These are phyloP conservation scores for Shiraia sp. DNA, from an alignment of 2,329 filamentous ascomycete genomes.

Conservation along the genomic window DNA sequence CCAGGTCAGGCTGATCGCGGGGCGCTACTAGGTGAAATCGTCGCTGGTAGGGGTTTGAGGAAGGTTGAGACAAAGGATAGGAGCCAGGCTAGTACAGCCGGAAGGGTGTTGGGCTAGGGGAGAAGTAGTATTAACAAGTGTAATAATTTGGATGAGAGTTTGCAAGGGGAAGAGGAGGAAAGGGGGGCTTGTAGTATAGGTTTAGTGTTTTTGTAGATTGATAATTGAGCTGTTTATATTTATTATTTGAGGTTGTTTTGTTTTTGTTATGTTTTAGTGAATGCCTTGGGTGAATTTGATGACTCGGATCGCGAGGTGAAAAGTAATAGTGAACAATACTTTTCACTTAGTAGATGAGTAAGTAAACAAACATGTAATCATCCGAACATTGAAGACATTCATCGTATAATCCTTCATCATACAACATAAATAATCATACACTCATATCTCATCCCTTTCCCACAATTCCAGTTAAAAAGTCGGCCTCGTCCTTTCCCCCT, in stretches of 20 bases:
- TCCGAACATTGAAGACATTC: no score
- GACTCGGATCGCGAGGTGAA: no score
- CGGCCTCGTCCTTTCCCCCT: conserved; percentile 59
- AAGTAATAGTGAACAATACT: no score
- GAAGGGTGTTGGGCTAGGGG: conserved; percentile 61
- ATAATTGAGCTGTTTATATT: conserved; percentile 3
- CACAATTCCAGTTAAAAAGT: conserved; percentile 28
- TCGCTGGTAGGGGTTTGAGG: conserved; percentile 75
- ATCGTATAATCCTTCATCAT: no score
- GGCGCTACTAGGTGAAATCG: conserved; percentile 80
- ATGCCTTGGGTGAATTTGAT: no score
- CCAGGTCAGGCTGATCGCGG: conserved; percentile 47
- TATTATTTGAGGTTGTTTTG: no score
- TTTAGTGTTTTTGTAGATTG: conserved; percentile 8
- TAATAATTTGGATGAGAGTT: neutral
- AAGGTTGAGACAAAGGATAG: conserved; percentile 91
- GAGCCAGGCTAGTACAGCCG: conserved; percentile 72
- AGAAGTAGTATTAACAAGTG: neutral
- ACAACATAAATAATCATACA: no score
- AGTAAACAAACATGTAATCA: no score
- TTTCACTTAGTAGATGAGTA: no score
- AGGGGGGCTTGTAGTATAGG: conserved; percentile 4
- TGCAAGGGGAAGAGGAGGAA: no score
- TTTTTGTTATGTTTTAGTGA: no score
- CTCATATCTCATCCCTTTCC: no score